Conservation (phyloP, 768 basidiomycete species). For the Fibroporia radiculosa region DNA sequence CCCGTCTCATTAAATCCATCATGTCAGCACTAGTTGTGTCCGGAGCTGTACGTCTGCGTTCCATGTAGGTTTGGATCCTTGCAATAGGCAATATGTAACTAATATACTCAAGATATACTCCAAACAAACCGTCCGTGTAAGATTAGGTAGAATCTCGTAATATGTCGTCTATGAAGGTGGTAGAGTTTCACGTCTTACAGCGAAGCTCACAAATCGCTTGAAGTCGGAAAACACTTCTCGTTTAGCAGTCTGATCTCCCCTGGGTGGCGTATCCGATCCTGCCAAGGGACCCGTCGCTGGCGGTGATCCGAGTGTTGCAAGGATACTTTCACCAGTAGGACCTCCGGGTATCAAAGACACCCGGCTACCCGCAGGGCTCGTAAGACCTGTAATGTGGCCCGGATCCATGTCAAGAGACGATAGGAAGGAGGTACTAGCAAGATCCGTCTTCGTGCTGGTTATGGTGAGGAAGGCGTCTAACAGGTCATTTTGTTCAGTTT, state of each 20-base stretch:
- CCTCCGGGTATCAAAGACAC: conserved; percentile 38
- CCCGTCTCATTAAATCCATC: no score
- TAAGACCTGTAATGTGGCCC: conserved; percentile 41
- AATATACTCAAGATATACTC: neutral
- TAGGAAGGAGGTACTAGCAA: conserved; percentile 88
- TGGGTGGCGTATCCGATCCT: conserved; percentile 42
- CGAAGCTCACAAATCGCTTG: conserved; percentile 83
- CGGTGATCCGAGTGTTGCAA: conserved; percentile 53
- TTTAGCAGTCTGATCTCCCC: conserved; percentile 40
- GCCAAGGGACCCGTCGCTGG: conserved; percentile 50
- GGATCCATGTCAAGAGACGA: conserved; percentile 96
- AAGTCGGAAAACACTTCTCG: conserved; percentile 87
- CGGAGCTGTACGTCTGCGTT: no score
- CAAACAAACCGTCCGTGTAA: neutral
- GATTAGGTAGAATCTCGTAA: neutral
- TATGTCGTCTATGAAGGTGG: conserved; percentile 10
- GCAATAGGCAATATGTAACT: no score
- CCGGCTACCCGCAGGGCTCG: conserved; percentile 60
- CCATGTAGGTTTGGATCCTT: no score
- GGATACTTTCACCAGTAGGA: conserved; percentile 44
- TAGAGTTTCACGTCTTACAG: conserved; percentile 59
- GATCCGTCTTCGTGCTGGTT: conserved; percentile 86
- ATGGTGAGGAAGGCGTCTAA: conserved; percentile 88
- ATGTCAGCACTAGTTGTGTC: no score
- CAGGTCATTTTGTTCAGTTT: conserved; percentile 78